Evolutionary conservation across 2,329 filamentous ascomycete species (phyloP), one percentile per base, ranked within the genome.

Genomic region (Cladophialophora psammophila): DNA sequence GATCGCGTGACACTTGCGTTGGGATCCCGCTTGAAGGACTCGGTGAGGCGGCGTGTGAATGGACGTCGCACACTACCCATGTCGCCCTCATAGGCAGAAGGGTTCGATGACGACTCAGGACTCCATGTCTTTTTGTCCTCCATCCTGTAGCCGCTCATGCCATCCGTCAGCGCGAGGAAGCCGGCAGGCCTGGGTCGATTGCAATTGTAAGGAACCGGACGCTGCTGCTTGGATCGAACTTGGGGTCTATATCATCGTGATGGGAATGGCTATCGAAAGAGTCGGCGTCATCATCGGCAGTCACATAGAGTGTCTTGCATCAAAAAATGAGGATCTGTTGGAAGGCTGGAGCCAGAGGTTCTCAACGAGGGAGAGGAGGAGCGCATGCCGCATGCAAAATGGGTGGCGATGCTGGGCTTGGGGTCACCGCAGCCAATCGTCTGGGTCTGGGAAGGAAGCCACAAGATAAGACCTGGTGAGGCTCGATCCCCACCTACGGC

Each of bases 21-120:
- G n/a, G 74, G 74, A 64, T 77, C 73, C 38, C 75, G 73, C 35
- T 72, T 72, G 69, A 77, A 77, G 55, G 73, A 70, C 57, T 76
- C 74, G 15, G 73, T 63, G 52, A 76, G 59, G 48, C 75, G 74
- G 18, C 53, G 57, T 13, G 60, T 62, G 42, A 73, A 64, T 42
- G 63, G 69, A 12, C 62, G 53, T 56, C 69, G 68, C 52, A 69
- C 57, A 12, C 62, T 48, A 42, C 66, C 62, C 68, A 69, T 69
- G 54, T 71, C 68, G n/a, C 64, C 69, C 40, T 73, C 69, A 20
- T 66, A 68, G 18, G 71, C 64, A 9, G 69, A 70, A 26, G 65
- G 62, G 50, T 62, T 63, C 15, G 66, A 65, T 12, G 69, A 71
- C 12, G 69, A 70, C 58, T 72, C 68, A 31, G 70, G 68, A 60